Conservation (phyloP, 306 rosid genomes). For the Senna tora region DNA sequence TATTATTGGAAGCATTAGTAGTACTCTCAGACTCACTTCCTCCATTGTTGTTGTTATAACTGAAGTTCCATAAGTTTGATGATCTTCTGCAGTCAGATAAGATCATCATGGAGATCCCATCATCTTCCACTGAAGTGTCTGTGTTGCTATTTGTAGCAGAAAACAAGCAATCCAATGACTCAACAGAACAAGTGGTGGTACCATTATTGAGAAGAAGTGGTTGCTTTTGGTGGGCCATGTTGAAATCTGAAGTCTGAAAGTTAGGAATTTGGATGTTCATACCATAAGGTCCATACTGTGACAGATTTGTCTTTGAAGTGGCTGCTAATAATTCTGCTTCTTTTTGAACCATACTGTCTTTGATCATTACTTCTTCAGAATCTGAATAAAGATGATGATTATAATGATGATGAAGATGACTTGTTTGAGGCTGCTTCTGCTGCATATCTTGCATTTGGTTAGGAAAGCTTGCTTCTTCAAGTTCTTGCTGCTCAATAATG, state of each 20-base stretch:
- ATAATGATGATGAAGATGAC: not conserved
- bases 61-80: conserved; percentile 59
- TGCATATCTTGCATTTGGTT: conserved; percentile 52
- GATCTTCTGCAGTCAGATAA: conserved; percentile 58
- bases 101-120: conserved; percentile 66
- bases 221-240: conserved; percentile 45
- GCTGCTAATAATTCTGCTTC: conserved; percentile 1
- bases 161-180: conserved; percentile 52
- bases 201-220: conserved; percentile 33
- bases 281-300: conserved; percentile 38
- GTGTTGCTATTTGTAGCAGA: conserved; percentile 46
- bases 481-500: conserved; percentile 50
- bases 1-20: conserved; percentile 38
- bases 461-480: conserved; percentile 49
- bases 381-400: conserved; percentile 17
- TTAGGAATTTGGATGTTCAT: conserved; percentile 32
- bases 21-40: conserved; percentile 56
- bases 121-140: conserved; percentile 47
- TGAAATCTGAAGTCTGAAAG: conserved; percentile 44
- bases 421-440: conserved; percentile 37
- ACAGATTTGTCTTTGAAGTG: conserved; percentile 34
- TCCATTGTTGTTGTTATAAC: conserved; percentile 31
- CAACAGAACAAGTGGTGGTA: conserved; percentile 34
- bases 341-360: conserved; percentile 27
- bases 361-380: conserved; percentile 30